Percentiles rank a stretch among this genome's conserved stretches.
phyloP scores from a whole-genome alignment of 2,329 filamentous ascomycete genomes.

The Nothopassalora personata region DNA sequence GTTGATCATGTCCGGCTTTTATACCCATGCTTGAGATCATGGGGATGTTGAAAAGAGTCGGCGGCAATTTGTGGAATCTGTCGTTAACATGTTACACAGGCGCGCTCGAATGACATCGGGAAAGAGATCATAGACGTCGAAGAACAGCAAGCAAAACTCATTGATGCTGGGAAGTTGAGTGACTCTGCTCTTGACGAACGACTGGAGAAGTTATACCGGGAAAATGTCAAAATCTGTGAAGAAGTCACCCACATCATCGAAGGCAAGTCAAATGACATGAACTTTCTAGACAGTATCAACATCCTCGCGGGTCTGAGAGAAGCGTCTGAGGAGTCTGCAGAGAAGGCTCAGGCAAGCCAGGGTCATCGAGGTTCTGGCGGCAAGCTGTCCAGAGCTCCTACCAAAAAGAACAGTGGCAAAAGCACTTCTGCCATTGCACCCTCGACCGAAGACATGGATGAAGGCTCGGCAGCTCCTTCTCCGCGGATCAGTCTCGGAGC shows the following conservation, averaged over 20 bases:
- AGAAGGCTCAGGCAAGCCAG: conserved; percentile 27
- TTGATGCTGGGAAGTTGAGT: conserved; percentile 27
- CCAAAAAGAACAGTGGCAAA: conserved; percentile 21
- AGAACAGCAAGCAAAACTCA: conserved; percentile 30
- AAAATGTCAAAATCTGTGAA: conserved; percentile 45
- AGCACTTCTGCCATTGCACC: conserved; percentile 19
- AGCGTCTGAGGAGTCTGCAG: conserved; percentile 41
- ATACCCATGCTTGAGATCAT: background rate
- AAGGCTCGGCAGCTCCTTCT: conserved; percentile 30
- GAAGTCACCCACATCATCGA: conserved; percentile 41
- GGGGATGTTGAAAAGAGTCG: background rate
- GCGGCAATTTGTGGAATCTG: background rate
- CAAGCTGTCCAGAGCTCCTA: conserved; percentile 25
- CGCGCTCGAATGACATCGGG: conserved; percentile 32
- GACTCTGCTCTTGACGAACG: conserved; percentile 40
- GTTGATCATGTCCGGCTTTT: conserved; percentile 15
- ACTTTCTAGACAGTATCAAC: conserved; percentile 39
- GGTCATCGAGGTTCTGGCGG: conserved; percentile 23
- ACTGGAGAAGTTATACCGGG: conserved; percentile 43
- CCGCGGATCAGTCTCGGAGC: conserved; percentile 26
- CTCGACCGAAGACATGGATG: conserved; percentile 28
- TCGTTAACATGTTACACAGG: conserved; percentile 9
- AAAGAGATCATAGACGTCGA: conserved; percentile 35
- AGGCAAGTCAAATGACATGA: conserved; percentile 40
- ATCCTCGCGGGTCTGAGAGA: conserved; percentile 45